A percentile compares a stretch with the other conserved stretches of the same genome.
Conservation (phyloP, 495 filamentous ascomycete genomes). For the Jackrogersella multiformis region DNA sequence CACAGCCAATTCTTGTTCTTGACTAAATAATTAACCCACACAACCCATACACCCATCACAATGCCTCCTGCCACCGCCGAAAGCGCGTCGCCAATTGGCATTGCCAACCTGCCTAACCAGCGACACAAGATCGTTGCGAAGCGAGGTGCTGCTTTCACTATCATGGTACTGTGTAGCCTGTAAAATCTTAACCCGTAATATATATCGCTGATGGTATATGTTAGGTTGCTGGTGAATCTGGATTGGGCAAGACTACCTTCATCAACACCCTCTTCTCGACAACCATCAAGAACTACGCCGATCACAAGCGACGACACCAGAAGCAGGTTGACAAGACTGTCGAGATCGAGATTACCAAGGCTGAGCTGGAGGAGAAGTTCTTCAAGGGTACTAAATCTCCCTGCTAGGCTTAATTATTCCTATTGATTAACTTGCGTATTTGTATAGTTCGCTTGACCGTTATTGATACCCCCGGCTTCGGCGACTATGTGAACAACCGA, state of each 20-base stretch:
- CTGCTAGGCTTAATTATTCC: constrained; percentile 1
- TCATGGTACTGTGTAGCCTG: constrained; percentile 76
- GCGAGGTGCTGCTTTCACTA: constrained; percentile 97
- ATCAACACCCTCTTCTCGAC: constrained; percentile 99
- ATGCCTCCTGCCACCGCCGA: constrained; percentile 83
- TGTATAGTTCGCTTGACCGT: constrained; percentile 90
- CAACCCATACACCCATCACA: constrained; percentile 54
- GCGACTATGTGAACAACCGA: constrained; percentile 99
- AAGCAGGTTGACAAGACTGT: constrained; percentile 99
- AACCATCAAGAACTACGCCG: constrained; percentile 99
- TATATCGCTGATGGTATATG: constrained; percentile 46
- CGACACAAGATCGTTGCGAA: constrained; percentile 99
- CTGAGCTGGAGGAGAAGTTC: constrained; percentile 99
- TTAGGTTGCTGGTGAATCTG: constrained; percentile 97
- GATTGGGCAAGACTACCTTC: constrained; percentile 98
- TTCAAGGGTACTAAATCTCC: constrained; percentile 82
- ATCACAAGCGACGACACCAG: constrained; percentile 96
- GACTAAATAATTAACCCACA: constrained; percentile 26
- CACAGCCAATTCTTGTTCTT: constrained; percentile 43
- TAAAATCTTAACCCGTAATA: not conserved
- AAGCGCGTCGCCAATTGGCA: constrained; percentile 94
- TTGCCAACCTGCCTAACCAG: constrained; percentile 99
- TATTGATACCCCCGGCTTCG: constrained; percentile 98
- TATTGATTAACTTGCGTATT: constrained; percentile 22
- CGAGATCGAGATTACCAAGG: constrained; percentile 99